These are phyloP conservation scores for Fraxinus xanthoxyloides DNA, from an alignment of 305 asterid genomes.

Conservation along the genomic window DNA sequence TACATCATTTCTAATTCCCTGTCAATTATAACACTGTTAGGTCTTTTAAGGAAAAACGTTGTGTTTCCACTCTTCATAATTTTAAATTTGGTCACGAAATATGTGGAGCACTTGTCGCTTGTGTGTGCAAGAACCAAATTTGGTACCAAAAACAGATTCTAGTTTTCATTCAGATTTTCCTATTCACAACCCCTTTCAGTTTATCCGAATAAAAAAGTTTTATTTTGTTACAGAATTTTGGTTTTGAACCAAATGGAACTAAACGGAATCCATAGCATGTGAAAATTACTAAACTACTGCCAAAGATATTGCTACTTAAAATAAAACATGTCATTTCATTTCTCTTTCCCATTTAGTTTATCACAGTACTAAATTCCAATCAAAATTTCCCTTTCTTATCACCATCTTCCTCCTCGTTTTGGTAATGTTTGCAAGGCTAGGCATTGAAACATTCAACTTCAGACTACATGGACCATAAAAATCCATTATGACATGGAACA, in stretches of 20 bases:
- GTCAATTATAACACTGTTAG: background rate
- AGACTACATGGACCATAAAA: background rate
- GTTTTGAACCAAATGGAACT: background rate
- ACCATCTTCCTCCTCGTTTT: background rate
- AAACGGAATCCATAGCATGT: background rate
- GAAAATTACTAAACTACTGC: background rate
- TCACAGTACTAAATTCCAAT: background rate
- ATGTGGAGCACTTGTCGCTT: background rate
- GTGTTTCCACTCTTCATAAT: background rate
- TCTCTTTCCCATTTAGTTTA: background rate
- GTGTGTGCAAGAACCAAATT: background rate
- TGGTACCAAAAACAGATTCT: background rate
- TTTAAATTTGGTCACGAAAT: background rate
- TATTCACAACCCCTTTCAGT: background rate
- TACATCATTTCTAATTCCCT: background rate
- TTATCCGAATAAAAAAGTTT: background rate
- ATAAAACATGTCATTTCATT: background rate
- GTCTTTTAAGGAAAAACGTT: background rate
- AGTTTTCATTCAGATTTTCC: background rate
- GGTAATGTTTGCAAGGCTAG: background rate
- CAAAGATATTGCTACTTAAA: background rate
- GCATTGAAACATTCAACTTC: background rate
- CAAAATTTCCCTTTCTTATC: background rate
- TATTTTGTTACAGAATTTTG: background rate
- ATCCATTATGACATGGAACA: background rate